Evolutionary conservation across 768 basidiomycete genomes (phyloP), one percentile per base, ranked within the genome.

Genomic region (Boletus sensibilis): DNA sequence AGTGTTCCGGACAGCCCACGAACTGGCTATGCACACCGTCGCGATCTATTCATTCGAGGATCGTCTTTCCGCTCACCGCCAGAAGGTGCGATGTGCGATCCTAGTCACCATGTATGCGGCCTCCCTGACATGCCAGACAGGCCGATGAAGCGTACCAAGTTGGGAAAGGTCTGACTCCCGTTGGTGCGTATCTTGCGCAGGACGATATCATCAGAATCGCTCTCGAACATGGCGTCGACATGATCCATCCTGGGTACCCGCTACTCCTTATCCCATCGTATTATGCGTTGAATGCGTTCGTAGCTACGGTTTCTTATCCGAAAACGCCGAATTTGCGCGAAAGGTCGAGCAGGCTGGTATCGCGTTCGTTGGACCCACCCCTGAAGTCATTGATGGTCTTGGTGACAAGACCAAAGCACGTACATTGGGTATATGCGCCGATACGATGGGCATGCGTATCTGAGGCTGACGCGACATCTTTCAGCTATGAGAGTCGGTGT

Each of bases 331-430:
- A 63, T 99, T 99, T 68, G 97, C 97, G n/a, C 83, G 86, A 52
- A 98, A 98, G 76, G 97, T 98, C 61, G 96, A 99, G 74, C 90
- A 92, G 70, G 97, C 97, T 38, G 97, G 97, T 25, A 83, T 99
- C 62, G 92, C 94, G 27, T 99, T 98, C 72, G 90, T 99, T 62
- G 97, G 97, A 18, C 97, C 97, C 37, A 77, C 89, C 45, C 97
- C 96, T 34, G 90, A 95, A 71, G 94, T 95, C 62, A 99, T 99
- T 64, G 97, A 98, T 79, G 86, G 88, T 49, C 85, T 98, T 42
- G 97, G 97, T 52, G 96, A 99, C 80, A 99, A 99, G 84, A 98
- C 96, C 49, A 98, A 98, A 76, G 96, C 96, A 43, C 84, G 97
- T 64, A 83, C 86, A 43, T 79, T 98, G 53, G 92, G 92, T 92